Evolutionary conservation across 1,284 basidiomycete species (phyloP).

Genomic region (Leccinum idahoense): DNA sequence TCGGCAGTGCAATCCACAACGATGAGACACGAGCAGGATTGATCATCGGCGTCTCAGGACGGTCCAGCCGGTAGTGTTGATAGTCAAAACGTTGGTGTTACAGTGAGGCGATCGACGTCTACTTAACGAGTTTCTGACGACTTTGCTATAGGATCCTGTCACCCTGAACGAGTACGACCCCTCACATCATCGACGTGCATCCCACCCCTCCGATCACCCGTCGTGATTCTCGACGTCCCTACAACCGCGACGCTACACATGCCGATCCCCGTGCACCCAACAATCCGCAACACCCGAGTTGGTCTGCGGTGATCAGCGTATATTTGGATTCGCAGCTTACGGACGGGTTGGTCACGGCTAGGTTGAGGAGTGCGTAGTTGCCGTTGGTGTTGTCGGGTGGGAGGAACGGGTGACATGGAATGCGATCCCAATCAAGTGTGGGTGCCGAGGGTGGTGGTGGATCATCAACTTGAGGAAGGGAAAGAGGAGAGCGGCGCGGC

Average conservation of each 20-base stretch:
- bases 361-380: slow-evolving; percentile 57
- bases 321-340: slow-evolving; percentile 56
- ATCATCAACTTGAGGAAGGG: slow-evolving; percentile 35
- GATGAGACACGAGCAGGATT: slow-evolving; percentile 61
- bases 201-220: slow-evolving; percentile 47
- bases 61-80: slow-evolving; percentile 50
- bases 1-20: slow-evolving; percentile 56
- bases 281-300: slow-evolving; percentile 60
- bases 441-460: slow-evolving; percentile 57
- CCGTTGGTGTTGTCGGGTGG: slow-evolving; percentile 66
- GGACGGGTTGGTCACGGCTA: slow-evolving; percentile 67
- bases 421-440: slow-evolving; percentile 68
- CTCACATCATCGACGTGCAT: slow-evolving; percentile 50
- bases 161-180: slow-evolving; percentile 35
- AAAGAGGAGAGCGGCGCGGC: no score
- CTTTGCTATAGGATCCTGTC: slow-evolving; percentile 24
- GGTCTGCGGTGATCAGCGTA: slow-evolving; percentile 62
- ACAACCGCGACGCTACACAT: slow-evolving; percentile 57
- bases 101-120: slow-evolving; percentile 64
- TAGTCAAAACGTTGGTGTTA: slow-evolving; percentile 57
- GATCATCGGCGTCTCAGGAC: slow-evolving; percentile 64
- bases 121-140: background rate
- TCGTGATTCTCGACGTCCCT: slow-evolving; percentile 61
- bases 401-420: slow-evolving; percentile 64
- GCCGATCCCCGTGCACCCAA: slow-evolving; percentile 51